Evolutionary conservation across 352 stramenopile species (phyloP).

Genomic region (Phytophthora agathidicida): DNA sequence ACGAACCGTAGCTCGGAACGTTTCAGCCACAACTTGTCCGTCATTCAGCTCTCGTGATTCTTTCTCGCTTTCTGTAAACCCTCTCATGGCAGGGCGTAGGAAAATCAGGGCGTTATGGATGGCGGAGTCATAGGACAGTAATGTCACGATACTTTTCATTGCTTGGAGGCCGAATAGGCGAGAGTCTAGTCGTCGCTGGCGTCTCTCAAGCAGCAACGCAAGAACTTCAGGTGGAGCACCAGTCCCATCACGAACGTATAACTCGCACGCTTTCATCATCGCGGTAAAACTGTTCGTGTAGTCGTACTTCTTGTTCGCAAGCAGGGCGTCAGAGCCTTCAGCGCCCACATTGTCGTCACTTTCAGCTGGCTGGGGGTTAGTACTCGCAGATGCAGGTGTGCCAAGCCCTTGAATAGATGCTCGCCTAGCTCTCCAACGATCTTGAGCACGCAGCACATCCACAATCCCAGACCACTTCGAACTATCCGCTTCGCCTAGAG

Average conservation of each 20-base stretch:
- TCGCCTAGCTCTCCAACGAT: slow-evolving; percentile 60
- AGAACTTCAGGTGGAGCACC: slow-evolving; percentile 84
- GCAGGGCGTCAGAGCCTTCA: slow-evolving; percentile 24
- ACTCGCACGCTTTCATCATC: slow-evolving; percentile 85
- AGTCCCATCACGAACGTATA: slow-evolving; percentile 87
- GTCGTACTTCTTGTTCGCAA: slow-evolving; percentile 40
- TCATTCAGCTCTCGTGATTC: slow-evolving; percentile 82
- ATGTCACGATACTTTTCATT: slow-evolving; percentile 75
- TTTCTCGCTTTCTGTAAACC: slow-evolving; percentile 87
- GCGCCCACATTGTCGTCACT: slow-evolving; percentile 8
- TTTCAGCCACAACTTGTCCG: slow-evolving; percentile 75
- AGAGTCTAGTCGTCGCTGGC: slow-evolving; percentile 73
- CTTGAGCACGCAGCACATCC: slow-evolving; percentile 78
- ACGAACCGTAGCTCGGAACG: slow-evolving; percentile 82
- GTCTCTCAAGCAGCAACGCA: slow-evolving; percentile 69
- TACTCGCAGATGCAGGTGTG: neutral
- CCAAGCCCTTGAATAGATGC: slow-evolving; percentile 46
- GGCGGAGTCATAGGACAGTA: slow-evolving; percentile 78
- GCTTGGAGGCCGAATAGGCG: slow-evolving; percentile 82
- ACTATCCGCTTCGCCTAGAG: slow-evolving; percentile 70
- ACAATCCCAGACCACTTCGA: slow-evolving; percentile 89
- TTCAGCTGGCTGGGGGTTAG: slow-evolving; percentile 1
- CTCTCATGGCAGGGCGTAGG: slow-evolving; percentile 80
- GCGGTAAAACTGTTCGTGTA: slow-evolving; percentile 77
- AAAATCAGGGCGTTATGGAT: slow-evolving; percentile 84